Evolutionary conservation across 768 basidiomycete species (phyloP).

Genomic region (Boletus tomentosulus): DNA sequence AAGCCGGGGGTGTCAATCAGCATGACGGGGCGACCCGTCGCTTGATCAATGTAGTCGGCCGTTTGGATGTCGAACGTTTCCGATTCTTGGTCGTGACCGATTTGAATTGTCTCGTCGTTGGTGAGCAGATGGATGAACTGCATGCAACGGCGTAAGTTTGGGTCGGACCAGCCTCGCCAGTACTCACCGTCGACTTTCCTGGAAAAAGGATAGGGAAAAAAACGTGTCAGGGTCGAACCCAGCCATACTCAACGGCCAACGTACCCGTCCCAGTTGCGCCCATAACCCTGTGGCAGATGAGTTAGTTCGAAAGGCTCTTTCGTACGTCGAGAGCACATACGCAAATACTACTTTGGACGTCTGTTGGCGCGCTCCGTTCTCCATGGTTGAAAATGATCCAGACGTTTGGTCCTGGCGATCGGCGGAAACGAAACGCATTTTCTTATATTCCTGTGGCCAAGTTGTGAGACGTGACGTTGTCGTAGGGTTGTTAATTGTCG

Average conservation of each 20-base stretch:
- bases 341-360: not conserved
- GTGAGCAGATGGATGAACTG: not conserved
- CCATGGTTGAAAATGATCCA: not conserved
- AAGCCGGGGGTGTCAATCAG: slow-evolving; percentile 18
- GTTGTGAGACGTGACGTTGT: not conserved
- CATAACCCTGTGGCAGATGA: slow-evolving; percentile 1
- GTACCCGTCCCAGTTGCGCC: slow-evolving; percentile 9
- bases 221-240: not conserved
- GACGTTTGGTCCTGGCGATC: not conserved
- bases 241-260: not conserved
- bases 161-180: not conserved
- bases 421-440: not conserved
- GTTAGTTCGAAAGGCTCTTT: not conserved
- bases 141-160: not conserved
- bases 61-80: slow-evolving; percentile 6
- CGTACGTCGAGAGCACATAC: not conserved
- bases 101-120: not conserved
- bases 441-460: not conserved
- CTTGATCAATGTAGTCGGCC: not conserved
- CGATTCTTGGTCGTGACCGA: slow-evolving; percentile 10
- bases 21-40: slow-evolving; percentile 1
- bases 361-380: not conserved
- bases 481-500: not conserved
- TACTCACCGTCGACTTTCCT: slow-evolving; percentile 11
- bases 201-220: no score